Base-by-base conservation (phyloP, 441 rosid species). In the Isatis lusitanica region DNA sequence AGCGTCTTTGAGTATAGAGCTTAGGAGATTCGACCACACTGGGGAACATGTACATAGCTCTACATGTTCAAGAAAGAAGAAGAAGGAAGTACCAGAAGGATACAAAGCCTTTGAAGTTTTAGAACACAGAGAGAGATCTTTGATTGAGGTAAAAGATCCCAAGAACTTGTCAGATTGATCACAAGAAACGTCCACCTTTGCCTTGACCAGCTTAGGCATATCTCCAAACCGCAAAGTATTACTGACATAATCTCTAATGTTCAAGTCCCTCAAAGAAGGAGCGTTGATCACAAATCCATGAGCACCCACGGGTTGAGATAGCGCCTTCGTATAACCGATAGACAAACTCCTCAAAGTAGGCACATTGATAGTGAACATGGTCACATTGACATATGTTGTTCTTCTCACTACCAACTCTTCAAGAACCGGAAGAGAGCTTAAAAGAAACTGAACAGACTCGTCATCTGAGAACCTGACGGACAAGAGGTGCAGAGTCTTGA, bases 21-120 rank as follows among this genome's bases (percentile, higher is more conserved):
- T 44, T 18, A 64, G 63, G 33, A 64, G 18, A 64, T 55, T 28
- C 4, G 12, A 10, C 77, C 77, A 64, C 9, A 15, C 43, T 15
- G 21, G 46, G 26, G 31, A 70, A 71, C 75, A 71, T 16, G 63
- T 71, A 52, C 75, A 62, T 52, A 71, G 60, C 52, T 71, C 69
- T 50, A 62, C 35, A 17, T 51, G 61, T 50, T 16, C 39, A 60
- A 70, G 53, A 39, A 4, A 61, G 39, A 8, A 2, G 63, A 63
- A 2, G 63, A 63, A 63, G 26, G 0, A 1, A 18, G 39, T 53
- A 48, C 13, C 31, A 21, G 7, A 9, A 50, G 15, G 56, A 50
- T 50, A 50, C 9, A 2, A 3, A 50, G 5, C 21, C 31, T 53
- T 21, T n/a, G 55, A 62, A 13, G 55, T 18, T 53, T 8, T 21